A percentile compares a stretch with the other conserved stretches of the same genome.
phyloP scores from a whole-genome alignment of 2,329 filamentous ascomycete genomes.

The Alternaria conjuncta region DNA sequence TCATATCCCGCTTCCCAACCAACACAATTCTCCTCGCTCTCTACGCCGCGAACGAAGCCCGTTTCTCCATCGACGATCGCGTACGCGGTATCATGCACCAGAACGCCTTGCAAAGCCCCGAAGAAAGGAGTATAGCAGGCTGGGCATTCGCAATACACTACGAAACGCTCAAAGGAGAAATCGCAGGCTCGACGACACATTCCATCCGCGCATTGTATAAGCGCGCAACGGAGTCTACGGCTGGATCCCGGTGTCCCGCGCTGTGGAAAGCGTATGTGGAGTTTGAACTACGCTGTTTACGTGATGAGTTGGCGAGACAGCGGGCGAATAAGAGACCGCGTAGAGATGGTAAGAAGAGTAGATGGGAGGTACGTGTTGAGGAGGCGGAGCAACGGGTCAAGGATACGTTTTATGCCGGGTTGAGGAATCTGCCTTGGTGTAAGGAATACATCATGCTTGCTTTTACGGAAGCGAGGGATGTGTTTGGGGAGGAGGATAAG shows the following conservation, averaged over 20 bases:
- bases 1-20: constrained; percentile 69
- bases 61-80: constrained; percentile 76
- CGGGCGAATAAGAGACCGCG: constrained; percentile 11
- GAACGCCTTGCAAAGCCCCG: constrained; percentile 39
- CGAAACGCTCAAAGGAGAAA: constrained; percentile 56
- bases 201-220: constrained; percentile 64
- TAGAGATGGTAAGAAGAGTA: constrained; percentile 29
- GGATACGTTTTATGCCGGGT: constrained; percentile 61
- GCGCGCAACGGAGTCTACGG: constrained; percentile 52
- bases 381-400: constrained; percentile 54
- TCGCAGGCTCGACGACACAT: constrained; percentile 55
- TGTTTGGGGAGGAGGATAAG: constrained; percentile 56
- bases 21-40: constrained; percentile 79
- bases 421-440: constrained; percentile 67
- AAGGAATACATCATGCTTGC: constrained; percentile 66
- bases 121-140: constrained; percentile 51
- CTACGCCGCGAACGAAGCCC: constrained; percentile 75
- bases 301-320: constrained; percentile 16
- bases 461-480: constrained; percentile 51
- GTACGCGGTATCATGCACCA: constrained; percentile 69
- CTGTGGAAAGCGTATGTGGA: constrained; percentile 43
- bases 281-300: constrained; percentile 37
- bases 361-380: constrained; percentile 18
- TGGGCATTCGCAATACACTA: constrained; percentile 63
- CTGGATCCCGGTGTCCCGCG: constrained; percentile 35